Evolutionary conservation across 2,329 filamentous ascomycete species (phyloP).

Genomic region (Colletotrichum paranaense): DNA sequence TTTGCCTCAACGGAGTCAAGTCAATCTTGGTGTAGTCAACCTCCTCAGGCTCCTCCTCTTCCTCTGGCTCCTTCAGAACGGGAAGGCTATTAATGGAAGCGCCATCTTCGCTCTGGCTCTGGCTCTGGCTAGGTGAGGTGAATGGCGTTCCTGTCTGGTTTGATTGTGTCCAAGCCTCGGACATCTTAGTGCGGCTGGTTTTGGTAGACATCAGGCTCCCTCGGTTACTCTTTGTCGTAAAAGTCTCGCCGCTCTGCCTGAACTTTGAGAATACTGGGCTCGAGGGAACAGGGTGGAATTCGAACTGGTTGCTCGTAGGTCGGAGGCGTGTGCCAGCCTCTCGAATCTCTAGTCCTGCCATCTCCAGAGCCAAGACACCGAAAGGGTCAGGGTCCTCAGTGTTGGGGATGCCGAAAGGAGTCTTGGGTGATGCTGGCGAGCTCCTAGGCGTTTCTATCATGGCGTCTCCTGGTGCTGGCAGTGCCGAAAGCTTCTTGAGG

Average conservation of each 20-base stretch:
- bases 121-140: conserved; percentile 65
- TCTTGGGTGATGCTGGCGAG: conserved; percentile 42
- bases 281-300: conserved; percentile 80
- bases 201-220: conserved; percentile 81
- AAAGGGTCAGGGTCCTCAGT: conserved; percentile 90
- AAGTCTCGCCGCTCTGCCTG: conserved; percentile 77
- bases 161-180: conserved; percentile 75
- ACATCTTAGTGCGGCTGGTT: conserved; percentile 77
- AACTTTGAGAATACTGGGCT: conserved; percentile 75
- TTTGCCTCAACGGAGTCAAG: conserved; percentile 58
- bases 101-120: conserved; percentile 66
- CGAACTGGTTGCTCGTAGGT: conserved; percentile 83
- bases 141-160: conserved; percentile 61
- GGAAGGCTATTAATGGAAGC: conserved; percentile 55
- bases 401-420: conserved; percentile 81
- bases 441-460: conserved; percentile 59
- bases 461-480: conserved; percentile 82
- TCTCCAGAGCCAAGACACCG: conserved; percentile 89
- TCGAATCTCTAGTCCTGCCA: conserved; percentile 88
- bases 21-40: conserved; percentile 72
- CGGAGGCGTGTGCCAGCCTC: conserved; percentile 85
- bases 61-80: conserved; percentile 49
- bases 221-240: conserved; percentile 68
- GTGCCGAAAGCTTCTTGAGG: conserved; percentile 71
- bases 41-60: conserved; percentile 61